Base-by-base conservation (phyloP, 768 basidiomycete genomes). In the Russula vinacea region DNA sequence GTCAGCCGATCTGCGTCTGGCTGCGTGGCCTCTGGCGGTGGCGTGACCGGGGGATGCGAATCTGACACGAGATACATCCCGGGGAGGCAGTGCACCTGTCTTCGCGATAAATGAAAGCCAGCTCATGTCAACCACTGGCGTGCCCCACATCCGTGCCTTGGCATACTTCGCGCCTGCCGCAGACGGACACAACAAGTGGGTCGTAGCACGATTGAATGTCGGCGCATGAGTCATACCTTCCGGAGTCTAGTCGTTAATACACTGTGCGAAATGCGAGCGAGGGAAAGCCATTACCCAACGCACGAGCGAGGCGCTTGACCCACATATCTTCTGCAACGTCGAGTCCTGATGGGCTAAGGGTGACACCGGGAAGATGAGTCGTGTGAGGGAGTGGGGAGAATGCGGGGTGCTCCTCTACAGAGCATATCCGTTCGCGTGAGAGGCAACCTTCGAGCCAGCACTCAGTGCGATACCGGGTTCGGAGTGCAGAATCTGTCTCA, bases 401-500 rank as follows among this genome's bases (percentile, higher is more conserved):
- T 0, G 85, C 83, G 14, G 90, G 72, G 66, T 92, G 86, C 49
- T 89, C 88, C 1, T 85, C 82, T 0, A 83, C 78, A 19, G 76
- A 73, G 70, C 89, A 87, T 56, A 96, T 75, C n/a, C 82, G 80
- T 51, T 90, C 88, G 62, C 87, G 85, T 59, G 83, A 87, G 16
- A 93, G 81, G 69, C 91, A 96, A 50, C 83, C 83, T 73, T 98
- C 94, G 1, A 98, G 78, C 94, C 94, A 98, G 72, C 92, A 95
- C 73, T 97, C 94, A 0, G 94, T 96, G 50, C 94, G 83, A 70
- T 86, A 92, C 68, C 84, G 87, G 3, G 68, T 60, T 52, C 82
- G 79, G 66, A 78, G 69, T 0, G 40, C 13, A 8, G 76, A 74
- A 58, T 86, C 84, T 6, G 73, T 71, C 71, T 90, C 89, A 37